These are phyloP conservation scores for Penicillium psychrofluorescens DNA, from an alignment of 495 filamentous ascomycete genomes.

Conservation along the genomic window DNA sequence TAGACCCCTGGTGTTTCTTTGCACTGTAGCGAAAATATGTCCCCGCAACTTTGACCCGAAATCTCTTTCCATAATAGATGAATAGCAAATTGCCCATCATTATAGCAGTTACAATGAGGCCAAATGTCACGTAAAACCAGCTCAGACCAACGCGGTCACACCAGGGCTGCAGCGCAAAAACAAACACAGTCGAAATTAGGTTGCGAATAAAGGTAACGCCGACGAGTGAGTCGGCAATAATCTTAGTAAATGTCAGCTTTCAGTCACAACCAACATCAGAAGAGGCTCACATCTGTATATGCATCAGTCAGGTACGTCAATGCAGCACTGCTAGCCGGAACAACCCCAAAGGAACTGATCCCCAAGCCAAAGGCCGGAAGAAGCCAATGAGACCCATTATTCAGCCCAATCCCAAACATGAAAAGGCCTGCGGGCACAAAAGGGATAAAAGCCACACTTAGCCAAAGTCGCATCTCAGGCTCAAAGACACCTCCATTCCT, in stretches of 20 bases:
- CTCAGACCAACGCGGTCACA: slow-evolving; percentile 12
- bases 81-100: slow-evolving; percentile 14
- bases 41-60: slow-evolving; percentile 2
- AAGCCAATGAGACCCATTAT: slow-evolving; percentile 23
- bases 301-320: slow-evolving; percentile 29
- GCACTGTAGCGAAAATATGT: slow-evolving; percentile 10
- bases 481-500: slow-evolving; percentile 29
- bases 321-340: slow-evolving; percentile 18
- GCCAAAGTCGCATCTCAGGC: slow-evolving; percentile 29
- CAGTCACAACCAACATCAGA: too few species aligned
- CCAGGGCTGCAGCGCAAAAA: slow-evolving; percentile 29
- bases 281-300: slow-evolving; percentile 23
- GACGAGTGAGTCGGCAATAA: slow-evolving; percentile 27
- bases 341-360: slow-evolving; percentile 15
- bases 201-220: slow-evolving; percentile 26
- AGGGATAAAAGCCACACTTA: slow-evolving; percentile 12
- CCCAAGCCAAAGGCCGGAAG: slow-evolving; percentile 20
- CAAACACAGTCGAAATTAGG: slow-evolving; percentile 19
- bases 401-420: slow-evolving; percentile 25
- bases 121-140: slow-evolving; percentile 16
- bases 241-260: slow-evolving; percentile 8
- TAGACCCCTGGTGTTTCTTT: not conserved
- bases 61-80: slow-evolving; percentile 14
- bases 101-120: slow-evolving; percentile 7
- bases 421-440: slow-evolving; percentile 21